Evolutionary conservation across 768 basidiomycete species (phyloP).

Genomic region (Termitomyces sp.): DNA sequence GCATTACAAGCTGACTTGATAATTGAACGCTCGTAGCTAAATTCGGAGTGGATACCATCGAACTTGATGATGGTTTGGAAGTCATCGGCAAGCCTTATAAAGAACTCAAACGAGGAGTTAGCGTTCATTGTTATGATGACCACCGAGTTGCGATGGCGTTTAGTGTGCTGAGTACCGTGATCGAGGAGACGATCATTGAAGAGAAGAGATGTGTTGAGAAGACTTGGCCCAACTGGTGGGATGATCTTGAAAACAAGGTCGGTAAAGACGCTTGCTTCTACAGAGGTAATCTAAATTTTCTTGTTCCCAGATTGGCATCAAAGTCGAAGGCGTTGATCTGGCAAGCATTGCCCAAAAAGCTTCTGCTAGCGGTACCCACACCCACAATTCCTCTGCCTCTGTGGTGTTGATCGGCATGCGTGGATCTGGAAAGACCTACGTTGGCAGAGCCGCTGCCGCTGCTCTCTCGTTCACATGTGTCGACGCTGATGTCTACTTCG

Average conservation of each 20-base stretch:
- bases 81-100: conserved; percentile 71
- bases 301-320: conserved; percentile 71
- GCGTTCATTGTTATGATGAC: conserved; percentile 95
- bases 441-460: conserved; percentile 73
- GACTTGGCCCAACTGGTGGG: conserved; percentile 99
- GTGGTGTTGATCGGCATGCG: conserved; percentile 63
- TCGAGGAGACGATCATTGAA: conserved; percentile 76
- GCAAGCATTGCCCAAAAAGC: conserved; percentile 31
- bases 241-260: conserved; percentile 94
- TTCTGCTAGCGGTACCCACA: conserved; percentile 34
- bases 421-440: conserved; percentile 90
- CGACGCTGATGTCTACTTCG: conserved; percentile 85
- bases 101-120: conserved; percentile 63
- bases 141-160: conserved; percentile 99
- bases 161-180: conserved; percentile 75
- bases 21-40: conserved; percentile 51
- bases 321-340: conserved; percentile 82
- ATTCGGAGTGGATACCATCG: conserved; percentile 89
- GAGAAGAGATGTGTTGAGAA: conserved; percentile 99
- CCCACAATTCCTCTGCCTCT: conserved; percentile 11
- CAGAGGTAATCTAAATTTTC: not conserved
- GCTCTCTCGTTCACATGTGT: conserved; percentile 66
- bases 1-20: conserved; percentile 1
- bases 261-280: conserved; percentile 1
- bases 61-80: conserved; percentile 90